A percentile compares a stretch with the other conserved stretches of the same genome.
Evolutionary conservation across 192 early-diverging fungal genomes (phyloP).

Genomic region (Podila verticillata): DNA sequence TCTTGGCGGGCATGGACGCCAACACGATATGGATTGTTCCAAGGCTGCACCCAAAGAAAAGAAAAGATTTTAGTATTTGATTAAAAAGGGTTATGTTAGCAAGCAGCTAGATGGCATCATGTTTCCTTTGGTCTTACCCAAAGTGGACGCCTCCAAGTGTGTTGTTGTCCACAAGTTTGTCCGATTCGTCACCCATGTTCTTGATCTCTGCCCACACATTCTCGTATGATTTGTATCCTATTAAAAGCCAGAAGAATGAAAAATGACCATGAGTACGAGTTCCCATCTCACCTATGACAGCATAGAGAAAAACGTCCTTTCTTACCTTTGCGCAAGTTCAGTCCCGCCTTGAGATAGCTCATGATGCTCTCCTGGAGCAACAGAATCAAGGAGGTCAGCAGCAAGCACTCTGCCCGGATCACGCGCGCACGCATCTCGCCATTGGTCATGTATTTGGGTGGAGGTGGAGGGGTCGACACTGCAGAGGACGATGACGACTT

Average conservation of each 20-base stretch:
- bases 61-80: too few relatives aligned
- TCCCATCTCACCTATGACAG: neutral
- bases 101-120: neutral
- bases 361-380: constrained; percentile 59
- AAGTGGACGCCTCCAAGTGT: constrained; percentile 63
- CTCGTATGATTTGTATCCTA: constrained; percentile 62
- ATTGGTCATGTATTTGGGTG: constrained; percentile 55
- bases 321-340: constrained; percentile 65
- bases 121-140: constrained; percentile 47
- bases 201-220: constrained; percentile 60
- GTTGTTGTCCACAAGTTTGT: constrained; percentile 56
- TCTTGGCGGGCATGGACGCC: constrained; percentile 58
- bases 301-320: neutral
- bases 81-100: neutral
- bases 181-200: constrained; percentile 53
- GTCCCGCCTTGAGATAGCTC: constrained; percentile 61
- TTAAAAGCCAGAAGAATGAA: neutral
- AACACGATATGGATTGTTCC: constrained; percentile 57
- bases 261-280: neutral
- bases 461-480: constrained; percentile 12
- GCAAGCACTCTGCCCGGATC: constrained; percentile 58
- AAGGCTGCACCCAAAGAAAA: constrained; percentile 12
- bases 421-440: constrained; percentile 62
- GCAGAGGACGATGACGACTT: constrained; percentile 27
- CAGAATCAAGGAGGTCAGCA: constrained; percentile 60